These are phyloP conservation scores for Capsicum baccatum DNA, from an alignment of 257 asterid species.

Conservation along the genomic window DNA sequence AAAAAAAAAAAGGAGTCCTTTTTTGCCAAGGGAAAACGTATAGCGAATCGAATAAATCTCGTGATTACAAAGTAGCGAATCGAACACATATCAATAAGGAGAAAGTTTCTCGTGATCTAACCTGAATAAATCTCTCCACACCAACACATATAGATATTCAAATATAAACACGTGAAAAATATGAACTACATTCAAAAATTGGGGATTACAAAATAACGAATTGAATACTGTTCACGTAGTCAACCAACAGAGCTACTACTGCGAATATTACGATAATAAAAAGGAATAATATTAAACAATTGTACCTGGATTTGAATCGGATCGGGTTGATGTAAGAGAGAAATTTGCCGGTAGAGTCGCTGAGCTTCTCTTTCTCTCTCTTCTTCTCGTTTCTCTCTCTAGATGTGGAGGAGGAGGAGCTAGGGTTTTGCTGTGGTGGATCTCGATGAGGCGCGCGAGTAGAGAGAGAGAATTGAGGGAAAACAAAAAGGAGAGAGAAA, in stretches of 20 bases:
- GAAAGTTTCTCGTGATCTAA: not conserved
- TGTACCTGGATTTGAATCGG: slow-evolving; percentile 60
- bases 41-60: too few relatives aligned
- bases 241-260: too few relatives aligned
- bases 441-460: slow-evolving; percentile 36
- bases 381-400: slow-evolving; percentile 8
- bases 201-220: not conserved
- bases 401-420: slow-evolving; percentile 32
- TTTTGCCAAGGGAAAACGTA: too few relatives aligned
- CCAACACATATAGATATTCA: too few relatives aligned
- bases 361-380: slow-evolving; percentile 43
- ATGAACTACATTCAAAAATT: not conserved
- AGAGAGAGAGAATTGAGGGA: slow-evolving; percentile 3
- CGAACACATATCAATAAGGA: too few relatives aligned
- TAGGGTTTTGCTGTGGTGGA: slow-evolving; percentile 56
- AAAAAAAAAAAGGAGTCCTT: not conserved
- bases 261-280: too few relatives aligned
- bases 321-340: slow-evolving; percentile 44
- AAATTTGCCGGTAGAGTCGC: slow-evolving; percentile 42
- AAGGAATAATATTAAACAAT: slow-evolving; percentile 38
- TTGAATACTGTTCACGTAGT: too few relatives aligned
- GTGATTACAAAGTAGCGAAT: too few relatives aligned
- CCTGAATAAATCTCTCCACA: not conserved
- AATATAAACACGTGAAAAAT: not conserved
- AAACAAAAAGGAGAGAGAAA: not conserved